Conservation (phyloP, 2,329 filamentous ascomycete genomes). For the Xylariaceae sp. region DNA sequence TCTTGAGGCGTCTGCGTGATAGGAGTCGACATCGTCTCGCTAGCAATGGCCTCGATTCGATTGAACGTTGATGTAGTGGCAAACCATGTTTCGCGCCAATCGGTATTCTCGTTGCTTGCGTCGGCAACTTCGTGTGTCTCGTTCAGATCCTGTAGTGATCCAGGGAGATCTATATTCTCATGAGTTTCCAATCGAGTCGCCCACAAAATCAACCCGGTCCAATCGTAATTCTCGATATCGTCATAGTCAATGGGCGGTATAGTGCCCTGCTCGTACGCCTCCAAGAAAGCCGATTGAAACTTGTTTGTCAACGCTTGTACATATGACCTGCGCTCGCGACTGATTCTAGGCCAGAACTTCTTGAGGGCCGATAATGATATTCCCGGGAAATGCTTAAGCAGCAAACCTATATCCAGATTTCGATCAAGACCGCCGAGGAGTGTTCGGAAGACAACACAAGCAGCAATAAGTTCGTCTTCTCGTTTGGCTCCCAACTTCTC, state of each 20-base stretch:
- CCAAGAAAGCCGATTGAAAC: slow-evolving; percentile 61
- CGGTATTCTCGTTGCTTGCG: slow-evolving; percentile 33
- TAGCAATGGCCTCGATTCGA: slow-evolving; percentile 50
- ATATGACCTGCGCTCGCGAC: slow-evolving; percentile 46
- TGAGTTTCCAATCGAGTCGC: slow-evolving; percentile 48
- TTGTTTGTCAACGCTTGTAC: slow-evolving; percentile 54
- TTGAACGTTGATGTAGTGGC: slow-evolving; percentile 50
- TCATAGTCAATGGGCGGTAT: slow-evolving; percentile 60
- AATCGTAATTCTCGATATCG: slow-evolving; percentile 60
- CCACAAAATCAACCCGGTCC: slow-evolving; percentile 63
- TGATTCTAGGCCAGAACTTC: slow-evolving; percentile 51
- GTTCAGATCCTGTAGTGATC: slow-evolving; percentile 41
- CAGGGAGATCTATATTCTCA: slow-evolving; percentile 45
- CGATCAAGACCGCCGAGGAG: slow-evolving; percentile 57
- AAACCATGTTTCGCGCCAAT: slow-evolving; percentile 56
- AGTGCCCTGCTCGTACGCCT: slow-evolving; percentile 59
- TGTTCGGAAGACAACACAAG: slow-evolving; percentile 53
- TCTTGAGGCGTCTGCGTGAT: slow-evolving; percentile 22
- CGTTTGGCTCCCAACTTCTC: slow-evolving; percentile 36
- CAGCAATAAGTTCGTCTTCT: slow-evolving; percentile 48
- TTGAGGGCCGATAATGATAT: slow-evolving; percentile 47
- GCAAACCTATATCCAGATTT: slow-evolving; percentile 55
- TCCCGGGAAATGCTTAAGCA: slow-evolving; percentile 51
- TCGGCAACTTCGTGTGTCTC: slow-evolving; percentile 39
- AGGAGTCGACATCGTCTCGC: slow-evolving; percentile 40